phyloP scores from a whole-genome alignment of 495 filamentous ascomycete genomes.

The Friedmanniomyces endolithicus region DNA sequence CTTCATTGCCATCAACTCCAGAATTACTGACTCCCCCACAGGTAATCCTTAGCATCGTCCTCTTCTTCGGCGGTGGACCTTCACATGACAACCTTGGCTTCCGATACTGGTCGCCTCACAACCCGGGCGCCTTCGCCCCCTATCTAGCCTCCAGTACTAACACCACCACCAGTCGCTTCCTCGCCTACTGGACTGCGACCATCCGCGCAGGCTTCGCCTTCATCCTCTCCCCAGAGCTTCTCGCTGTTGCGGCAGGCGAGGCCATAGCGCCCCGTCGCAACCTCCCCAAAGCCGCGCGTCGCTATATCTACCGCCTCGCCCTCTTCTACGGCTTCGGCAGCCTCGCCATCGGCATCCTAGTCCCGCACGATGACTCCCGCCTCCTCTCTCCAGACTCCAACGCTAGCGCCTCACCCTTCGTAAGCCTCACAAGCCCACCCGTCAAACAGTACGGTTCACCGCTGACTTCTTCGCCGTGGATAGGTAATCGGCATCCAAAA shows the following conservation, averaged over 20 bases:
- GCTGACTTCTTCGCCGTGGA: no score
- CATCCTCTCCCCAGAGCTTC: constrained; percentile 45
- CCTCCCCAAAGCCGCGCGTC: constrained; percentile 63
- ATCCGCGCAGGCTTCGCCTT: constrained; percentile 35
- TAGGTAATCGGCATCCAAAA: constrained; percentile 47
- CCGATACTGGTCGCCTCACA: constrained; percentile 45
- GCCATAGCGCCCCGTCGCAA: constrained; percentile 65
- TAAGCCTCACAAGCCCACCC: no score
- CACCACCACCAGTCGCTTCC: constrained; percentile 26
- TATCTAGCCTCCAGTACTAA: constrained; percentile 20
- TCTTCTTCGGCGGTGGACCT: constrained; percentile 54
- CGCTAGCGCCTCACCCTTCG: constrained; percentile 56
- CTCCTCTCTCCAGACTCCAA: constrained; percentile 37
- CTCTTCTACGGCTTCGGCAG: constrained; percentile 64
- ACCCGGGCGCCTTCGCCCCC: constrained; percentile 24
- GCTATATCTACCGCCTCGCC: constrained; percentile 74
- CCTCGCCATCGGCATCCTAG: constrained; percentile 45
- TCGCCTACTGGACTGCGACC: constrained; percentile 27
- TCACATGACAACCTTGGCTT: constrained; percentile 55
- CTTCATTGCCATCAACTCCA: no score
- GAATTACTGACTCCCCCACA: no score
- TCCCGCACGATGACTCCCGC: constrained; percentile 26
- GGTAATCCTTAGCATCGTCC: constrained; percentile 33
- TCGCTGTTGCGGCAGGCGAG: constrained; percentile 68
- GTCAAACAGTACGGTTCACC: no score